Evolutionary conservation across 208 protist genomes (phyloP).

Genomic region (Sergeia podlipaevii): DNA sequence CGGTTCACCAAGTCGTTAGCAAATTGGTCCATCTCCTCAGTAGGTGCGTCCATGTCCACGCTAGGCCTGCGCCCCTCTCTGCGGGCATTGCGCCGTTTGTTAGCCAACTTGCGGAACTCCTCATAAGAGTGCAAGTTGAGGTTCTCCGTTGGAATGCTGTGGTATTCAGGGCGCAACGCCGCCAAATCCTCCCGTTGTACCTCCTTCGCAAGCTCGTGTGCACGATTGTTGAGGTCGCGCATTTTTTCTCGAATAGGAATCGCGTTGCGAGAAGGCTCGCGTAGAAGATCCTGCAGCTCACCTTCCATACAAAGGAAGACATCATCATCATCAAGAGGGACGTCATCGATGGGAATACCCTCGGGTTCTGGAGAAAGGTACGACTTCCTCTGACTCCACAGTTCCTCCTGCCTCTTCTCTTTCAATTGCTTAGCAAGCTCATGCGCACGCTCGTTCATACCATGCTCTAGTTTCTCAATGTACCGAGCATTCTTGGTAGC

Average conservation of each 20-base stretch:
- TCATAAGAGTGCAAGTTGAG: slow-evolving; percentile 41
- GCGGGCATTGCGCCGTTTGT: slow-evolving; percentile 22
- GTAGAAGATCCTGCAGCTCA: slow-evolving; percentile 56
- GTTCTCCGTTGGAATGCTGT: slow-evolving; percentile 21
- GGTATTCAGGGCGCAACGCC: slow-evolving; percentile 16
- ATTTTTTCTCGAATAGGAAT: slow-evolving; percentile 2
- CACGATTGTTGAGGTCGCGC: slow-evolving; percentile 16
- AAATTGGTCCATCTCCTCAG: slow-evolving; percentile 27
- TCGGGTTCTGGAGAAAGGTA: slow-evolving; percentile 11
- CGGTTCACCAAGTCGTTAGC: slow-evolving; percentile 24
- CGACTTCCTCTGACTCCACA: slow-evolving; percentile 42
- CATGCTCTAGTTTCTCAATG: slow-evolving; percentile 40
- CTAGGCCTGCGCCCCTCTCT: neutral
- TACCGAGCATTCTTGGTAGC: slow-evolving; percentile 33
- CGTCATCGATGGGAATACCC: slow-evolving; percentile 11
- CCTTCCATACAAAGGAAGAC: slow-evolving; percentile 22
- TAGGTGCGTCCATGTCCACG: neutral
- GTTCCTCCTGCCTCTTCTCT: slow-evolving; percentile 8
- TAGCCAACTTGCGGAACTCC: slow-evolving; percentile 60
- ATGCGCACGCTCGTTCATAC: slow-evolving; percentile 32
- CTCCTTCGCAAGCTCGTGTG: slow-evolving; percentile 18
- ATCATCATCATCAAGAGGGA: slow-evolving; percentile 32
- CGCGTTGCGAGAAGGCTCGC: slow-evolving; percentile 47
- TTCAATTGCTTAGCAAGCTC: slow-evolving; percentile 22
- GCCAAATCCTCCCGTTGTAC: slow-evolving; percentile 14